A percentile compares a stretch with the other conserved stretches of the same genome.
phyloP scores from a whole-genome alignment of 352 stramenopile species.

The Phytophthora vignae region DNA sequence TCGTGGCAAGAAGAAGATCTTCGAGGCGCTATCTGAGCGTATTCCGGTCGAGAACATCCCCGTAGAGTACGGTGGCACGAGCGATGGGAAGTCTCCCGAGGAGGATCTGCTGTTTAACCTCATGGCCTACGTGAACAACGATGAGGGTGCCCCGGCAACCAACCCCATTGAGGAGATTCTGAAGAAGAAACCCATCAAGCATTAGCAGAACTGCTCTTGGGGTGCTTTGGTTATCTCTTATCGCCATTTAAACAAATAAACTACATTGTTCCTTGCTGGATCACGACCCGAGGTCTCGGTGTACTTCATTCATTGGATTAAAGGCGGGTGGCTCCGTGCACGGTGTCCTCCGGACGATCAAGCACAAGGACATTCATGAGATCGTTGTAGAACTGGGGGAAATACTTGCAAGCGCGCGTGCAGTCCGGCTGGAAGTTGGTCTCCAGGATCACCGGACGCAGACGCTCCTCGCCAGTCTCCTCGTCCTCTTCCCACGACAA shows the following conservation, averaged over 20 bases:
- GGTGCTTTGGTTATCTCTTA: slow-evolving; percentile 3
- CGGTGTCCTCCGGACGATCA: slow-evolving; percentile 44
- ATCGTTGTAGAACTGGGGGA: slow-evolving; percentile 63
- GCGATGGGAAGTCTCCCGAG: slow-evolving; percentile 67
- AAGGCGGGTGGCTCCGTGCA: slow-evolving; percentile 54
- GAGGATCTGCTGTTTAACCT: slow-evolving; percentile 78
- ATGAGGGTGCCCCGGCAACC: slow-evolving; percentile 52
- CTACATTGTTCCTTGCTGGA: neutral
- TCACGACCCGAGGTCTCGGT: neutral
- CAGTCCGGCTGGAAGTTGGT: slow-evolving; percentile 69
- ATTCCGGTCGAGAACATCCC: slow-evolving; percentile 85
- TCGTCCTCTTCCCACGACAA: slow-evolving; percentile 50
- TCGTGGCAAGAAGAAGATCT: slow-evolving; percentile 84
- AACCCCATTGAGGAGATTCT: slow-evolving; percentile 68
- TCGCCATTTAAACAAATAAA: slow-evolving; percentile 15
- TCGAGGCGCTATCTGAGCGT: slow-evolving; percentile 74
- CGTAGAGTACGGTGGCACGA: slow-evolving; percentile 78
- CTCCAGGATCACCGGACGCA: slow-evolving; percentile 59
- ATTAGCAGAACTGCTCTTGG: slow-evolving; percentile 22
- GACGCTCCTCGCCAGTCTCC: slow-evolving; percentile 45
- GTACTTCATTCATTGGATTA: slow-evolving; percentile 18
- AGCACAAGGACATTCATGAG: slow-evolving; percentile 66
- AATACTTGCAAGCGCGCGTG: slow-evolving; percentile 63
- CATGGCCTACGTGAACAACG: slow-evolving; percentile 81
- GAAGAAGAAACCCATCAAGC: slow-evolving; percentile 55